Percentiles rank a stretch among this genome's conserved stretches.
phyloP scores from a whole-genome alignment of 148 eudicot genomes.

The Fagopyrum homotropicum region DNA sequence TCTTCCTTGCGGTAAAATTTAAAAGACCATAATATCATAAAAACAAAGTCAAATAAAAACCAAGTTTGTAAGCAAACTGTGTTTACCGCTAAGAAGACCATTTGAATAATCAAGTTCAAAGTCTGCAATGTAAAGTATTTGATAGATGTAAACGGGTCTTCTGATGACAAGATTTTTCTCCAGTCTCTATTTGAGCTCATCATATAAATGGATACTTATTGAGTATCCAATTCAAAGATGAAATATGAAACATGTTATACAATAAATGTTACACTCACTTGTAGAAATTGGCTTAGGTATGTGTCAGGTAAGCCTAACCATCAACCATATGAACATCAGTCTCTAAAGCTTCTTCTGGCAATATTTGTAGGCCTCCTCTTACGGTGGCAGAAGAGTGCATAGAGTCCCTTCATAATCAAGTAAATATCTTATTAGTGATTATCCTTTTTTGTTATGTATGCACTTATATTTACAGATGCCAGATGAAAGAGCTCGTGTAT shows the following conservation, averaged over 20 bases:
- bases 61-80: background rate
- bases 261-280: background rate
- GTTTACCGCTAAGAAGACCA: background rate
- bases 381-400: background rate
- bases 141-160: background rate
- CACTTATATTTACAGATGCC: background rate
- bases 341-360: background rate
- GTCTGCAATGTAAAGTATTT: background rate
- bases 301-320: background rate
- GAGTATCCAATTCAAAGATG: background rate
- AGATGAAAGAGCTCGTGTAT: background rate
- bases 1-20: background rate
- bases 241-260: background rate
- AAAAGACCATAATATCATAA: background rate
- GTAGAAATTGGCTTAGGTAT: background rate
- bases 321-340: background rate
- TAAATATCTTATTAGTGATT: no score
- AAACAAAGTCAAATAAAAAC: background rate
- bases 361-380: background rate
- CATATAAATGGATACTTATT: background rate
- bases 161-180: background rate
- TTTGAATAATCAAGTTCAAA: background rate
- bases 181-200: background rate
- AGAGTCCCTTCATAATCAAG: background rate
- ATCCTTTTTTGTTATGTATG: background rate